Percentiles rank a stretch among this genome's conserved stretches.
Conservation (phyloP, 805 yeast species). For the Wickerhamomyces mucosus region DNA sequence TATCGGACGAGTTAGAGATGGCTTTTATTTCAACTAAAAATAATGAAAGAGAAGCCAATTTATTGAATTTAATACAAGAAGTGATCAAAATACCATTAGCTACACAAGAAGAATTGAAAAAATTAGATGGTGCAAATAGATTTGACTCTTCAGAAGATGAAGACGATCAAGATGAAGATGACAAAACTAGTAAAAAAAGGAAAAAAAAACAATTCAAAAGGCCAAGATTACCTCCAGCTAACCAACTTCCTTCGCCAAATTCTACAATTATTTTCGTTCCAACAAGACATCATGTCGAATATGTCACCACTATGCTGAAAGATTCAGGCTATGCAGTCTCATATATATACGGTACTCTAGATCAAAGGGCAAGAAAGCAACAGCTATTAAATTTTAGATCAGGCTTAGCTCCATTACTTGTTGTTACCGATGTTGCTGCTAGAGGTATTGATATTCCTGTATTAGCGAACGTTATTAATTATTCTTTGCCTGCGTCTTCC, state of each 20-base stretch:
- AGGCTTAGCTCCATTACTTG: constrained; percentile 78
- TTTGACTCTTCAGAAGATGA: constrained; percentile 34
- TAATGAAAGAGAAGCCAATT: constrained; percentile 83
- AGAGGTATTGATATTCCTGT: constrained; percentile 98
- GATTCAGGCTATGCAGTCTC: constrained; percentile 82
- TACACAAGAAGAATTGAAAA: constrained; percentile 53
- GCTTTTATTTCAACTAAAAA: constrained; percentile 73
- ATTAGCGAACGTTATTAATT: constrained; percentile 89
- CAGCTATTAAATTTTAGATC: constrained; percentile 79
- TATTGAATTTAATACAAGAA: constrained; percentile 68
- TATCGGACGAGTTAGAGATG: constrained; percentile 88
- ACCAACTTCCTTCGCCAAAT: constrained; percentile 70
- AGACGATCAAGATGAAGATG: constrained; percentile 42
- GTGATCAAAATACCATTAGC: constrained; percentile 80
- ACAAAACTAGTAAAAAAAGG: constrained; percentile 19
- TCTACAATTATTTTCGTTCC: constrained; percentile 95
- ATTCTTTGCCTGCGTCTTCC: constrained; percentile 82
- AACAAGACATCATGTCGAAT: constrained; percentile 96
- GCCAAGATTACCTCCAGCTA: constrained; percentile 65
- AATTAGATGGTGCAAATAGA: constrained; percentile 38
- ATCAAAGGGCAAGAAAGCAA: constrained; percentile 88
- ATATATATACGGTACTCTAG: constrained; percentile 87
- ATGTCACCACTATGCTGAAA: constrained; percentile 58
- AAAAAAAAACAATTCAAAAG: constrained; percentile 34
- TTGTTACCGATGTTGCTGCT: constrained; percentile 97